Evolutionary conservation across 2,329 filamentous ascomycete genomes (phyloP), one percentile per base, ranked within the genome.

Genomic region (Penicillium hordei): DNA sequence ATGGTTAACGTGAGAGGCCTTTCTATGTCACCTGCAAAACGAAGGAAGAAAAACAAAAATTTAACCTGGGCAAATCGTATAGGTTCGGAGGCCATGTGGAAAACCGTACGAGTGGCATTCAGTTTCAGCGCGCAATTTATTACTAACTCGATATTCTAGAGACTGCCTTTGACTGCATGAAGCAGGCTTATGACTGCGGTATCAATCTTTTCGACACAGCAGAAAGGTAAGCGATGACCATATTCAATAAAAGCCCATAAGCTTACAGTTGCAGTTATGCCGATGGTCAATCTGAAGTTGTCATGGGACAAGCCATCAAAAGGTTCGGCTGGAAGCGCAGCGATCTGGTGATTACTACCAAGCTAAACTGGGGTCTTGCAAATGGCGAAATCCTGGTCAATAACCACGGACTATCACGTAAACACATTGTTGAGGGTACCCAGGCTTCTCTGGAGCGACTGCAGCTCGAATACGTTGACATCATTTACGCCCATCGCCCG

Each of bases 401-500:
- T 75, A 89, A 88, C 73, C 77, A 80, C 58, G 87, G 88, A 4
- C 80, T 90, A n/a, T 88, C 84, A 3, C 80, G 86, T 44, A 90
- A 90, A 72, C 87, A 90, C 73, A 78, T 90, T 46, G 77, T 90
- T 60, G 87, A 90, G 75, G 88, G 86, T 23, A 81, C 84, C 51
- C 78, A 83, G 42, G 79, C 79, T 19, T 83, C 83, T 6, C 79
- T 90, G 29, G 75, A 84, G 66, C 82, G 87, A 33, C 77, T 89
- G 54, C 78, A 88, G 64, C 81, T 85, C 57, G 82, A 83, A 29
- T 90, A 90, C 68, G 86, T 90, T 34, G 88, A 90, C 69, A 77
- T 90, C 52, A 79, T 90, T 65, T 89, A 87, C 70, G 86, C 87
- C n/a, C 88, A 90, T 75, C 81, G 87, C 12, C 85, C 87, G 1